Evolutionary conservation across 176 grass and related monocot species (phyloP), one percentile per base, ranked within the genome.

Genomic region (Oryza glumipatula): DNA sequence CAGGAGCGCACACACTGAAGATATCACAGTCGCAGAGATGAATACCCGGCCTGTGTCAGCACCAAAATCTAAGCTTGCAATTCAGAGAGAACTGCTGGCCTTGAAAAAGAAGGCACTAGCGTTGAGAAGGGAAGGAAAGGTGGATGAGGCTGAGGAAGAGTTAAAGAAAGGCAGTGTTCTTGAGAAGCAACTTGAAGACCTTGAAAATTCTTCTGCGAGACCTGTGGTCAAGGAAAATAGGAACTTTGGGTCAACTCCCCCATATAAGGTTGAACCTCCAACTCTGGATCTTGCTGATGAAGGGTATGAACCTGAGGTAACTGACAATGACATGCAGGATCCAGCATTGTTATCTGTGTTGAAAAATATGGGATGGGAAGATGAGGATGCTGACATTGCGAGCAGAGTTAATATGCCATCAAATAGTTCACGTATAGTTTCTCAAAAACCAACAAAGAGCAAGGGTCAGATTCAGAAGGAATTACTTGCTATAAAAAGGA

Each of bases 161-260:
- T 45, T 98, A 35, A 94, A 86, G 81, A 95, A 93, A 92, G 93
- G 93, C 15, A 90, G 77, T 19, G 1, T 89, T 92, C 89, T 98
- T 82, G 96, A 95, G 85, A 88, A 91, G 80, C 91, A 95, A 88
- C 89, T 95, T 10, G 96, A 95, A 94, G 93, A 95, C 70, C 81
- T 93, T 79, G 93, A 98, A 68, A 95, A 70, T 77, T 87, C 85
- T 60, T 72, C 87, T 2, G 89, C 84, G 30, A 80, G 36, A 77
- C 69, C 81, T 71, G 65, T 72, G 52, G 17, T 60, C 68, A 78
- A 89, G 66, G 86, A 83, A 67, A 88, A 66, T 61, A 74, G 75
- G 44, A 83, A 11, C 61, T 68, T 78, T 63, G 81, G 63, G 84
- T 76, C 73, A 44, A 81, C 11, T 4, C 70, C 86, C 28, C 79